Conservation (phyloP, 495 filamentous ascomycete species). For the Hyaloscypha finlandica region DNA sequence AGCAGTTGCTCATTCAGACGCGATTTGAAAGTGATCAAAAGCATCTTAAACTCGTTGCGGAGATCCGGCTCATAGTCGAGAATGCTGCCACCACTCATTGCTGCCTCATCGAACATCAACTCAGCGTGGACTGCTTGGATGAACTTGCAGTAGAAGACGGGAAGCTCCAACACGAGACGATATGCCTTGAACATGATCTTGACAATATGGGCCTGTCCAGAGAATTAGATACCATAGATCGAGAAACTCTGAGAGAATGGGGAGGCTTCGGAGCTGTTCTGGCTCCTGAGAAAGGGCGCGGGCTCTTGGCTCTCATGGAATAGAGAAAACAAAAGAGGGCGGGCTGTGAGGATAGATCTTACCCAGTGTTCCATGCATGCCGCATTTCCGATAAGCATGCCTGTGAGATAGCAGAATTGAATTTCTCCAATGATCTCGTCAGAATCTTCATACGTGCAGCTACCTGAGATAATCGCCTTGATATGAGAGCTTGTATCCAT, state of each 20-base stretch:
- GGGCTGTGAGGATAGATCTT: slow-evolving; percentile 58
- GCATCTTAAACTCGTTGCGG: slow-evolving; percentile 35
- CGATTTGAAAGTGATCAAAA: slow-evolving; percentile 46
- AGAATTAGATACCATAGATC: neutral
- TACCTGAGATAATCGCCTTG: slow-evolving; percentile 37
- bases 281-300: neutral
- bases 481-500: slow-evolving; percentile 51
- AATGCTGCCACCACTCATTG: slow-evolving; percentile 54
- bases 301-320: neutral
- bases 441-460: slow-evolving; percentile 34
- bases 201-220: slow-evolving; percentile 71
- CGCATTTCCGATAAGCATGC: slow-evolving; percentile 78
- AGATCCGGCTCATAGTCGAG: slow-evolving; percentile 50
- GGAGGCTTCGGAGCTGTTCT: neutral
- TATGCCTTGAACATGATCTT: slow-evolving; percentile 70
- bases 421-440: slow-evolving; percentile 80
- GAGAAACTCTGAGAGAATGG: neutral
- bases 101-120: slow-evolving; percentile 67
- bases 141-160: slow-evolving; percentile 60
- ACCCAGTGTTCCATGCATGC: slow-evolving; percentile 87
- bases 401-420: slow-evolving; percentile 81
- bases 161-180: slow-evolving; percentile 54
- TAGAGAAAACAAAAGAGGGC: slow-evolving; percentile 24
- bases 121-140: slow-evolving; percentile 69
- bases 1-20: slow-evolving; percentile 42